Percentiles rank a stretch among this genome's conserved stretches.
These are phyloP conservation scores for Yamadazyma sp. DNA, from an alignment of 1,139 yeast species.

Conservation along the genomic window DNA sequence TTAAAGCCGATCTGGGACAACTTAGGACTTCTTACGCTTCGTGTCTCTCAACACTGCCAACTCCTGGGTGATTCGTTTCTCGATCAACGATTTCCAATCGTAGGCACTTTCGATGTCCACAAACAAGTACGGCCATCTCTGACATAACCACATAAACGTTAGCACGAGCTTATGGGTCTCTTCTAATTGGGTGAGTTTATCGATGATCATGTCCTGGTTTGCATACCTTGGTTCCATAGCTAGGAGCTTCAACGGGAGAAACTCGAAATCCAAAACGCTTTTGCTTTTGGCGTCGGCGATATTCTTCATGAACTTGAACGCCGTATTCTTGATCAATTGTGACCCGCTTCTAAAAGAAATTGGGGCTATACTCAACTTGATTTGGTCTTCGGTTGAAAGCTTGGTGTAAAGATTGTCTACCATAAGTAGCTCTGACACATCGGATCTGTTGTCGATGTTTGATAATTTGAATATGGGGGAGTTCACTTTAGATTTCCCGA, in stretches of 20 bases:
- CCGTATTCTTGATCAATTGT: conserved; percentile 24
- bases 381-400: conserved; percentile 50
- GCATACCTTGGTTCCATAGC: conserved; percentile 18
- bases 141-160: conserved; percentile 82
- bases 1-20: neutral
- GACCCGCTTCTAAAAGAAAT: conserved; percentile 32
- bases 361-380: conserved; percentile 62
- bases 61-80: conserved; percentile 65
- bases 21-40: conserved; percentile 11
- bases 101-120: conserved; percentile 74
- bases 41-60: conserved; percentile 38
- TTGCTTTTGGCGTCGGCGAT: conserved; percentile 39
- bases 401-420: conserved; percentile 25
- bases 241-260: conserved; percentile 33
- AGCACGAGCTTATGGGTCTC: conserved; percentile 67
- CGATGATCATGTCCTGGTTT: conserved; percentile 21
- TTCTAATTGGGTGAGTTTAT: conserved; percentile 56
- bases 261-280: conserved; percentile 44
- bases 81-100: conserved; percentile 65
- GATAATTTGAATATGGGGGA: conserved; percentile 38
- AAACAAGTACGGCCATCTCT: conserved; percentile 80
- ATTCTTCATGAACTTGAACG: conserved; percentile 34
- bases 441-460: conserved; percentile 43
- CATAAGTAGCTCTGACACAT: conserved; percentile 47
- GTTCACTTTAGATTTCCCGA: conserved; percentile 26